Conservation (phyloP, 805 yeast species). For the Kurtzmaniella fragi region DNA sequence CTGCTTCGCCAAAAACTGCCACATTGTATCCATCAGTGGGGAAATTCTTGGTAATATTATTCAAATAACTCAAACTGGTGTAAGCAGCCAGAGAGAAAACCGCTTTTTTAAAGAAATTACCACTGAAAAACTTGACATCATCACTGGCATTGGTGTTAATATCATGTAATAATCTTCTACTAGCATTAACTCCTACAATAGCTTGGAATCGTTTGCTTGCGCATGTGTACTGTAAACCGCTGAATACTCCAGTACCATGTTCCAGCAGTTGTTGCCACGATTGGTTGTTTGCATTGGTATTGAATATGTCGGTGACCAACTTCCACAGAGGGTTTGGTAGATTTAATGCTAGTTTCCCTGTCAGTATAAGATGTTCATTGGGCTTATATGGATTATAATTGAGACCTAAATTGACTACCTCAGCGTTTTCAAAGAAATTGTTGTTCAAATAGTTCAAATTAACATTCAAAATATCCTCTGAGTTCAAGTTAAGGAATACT, state of each 20-base stretch:
- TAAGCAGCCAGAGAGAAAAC: constrained; percentile 21
- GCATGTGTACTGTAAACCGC: constrained; percentile 43
- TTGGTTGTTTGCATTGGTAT: constrained; percentile 40
- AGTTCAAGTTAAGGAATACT: constrained; percentile 30
- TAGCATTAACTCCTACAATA: constrained; percentile 52
- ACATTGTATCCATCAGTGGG: constrained; percentile 51
- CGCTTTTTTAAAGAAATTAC: constrained; percentile 33
- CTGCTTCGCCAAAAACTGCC: constrained; percentile 55
- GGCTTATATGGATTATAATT: constrained; percentile 50
- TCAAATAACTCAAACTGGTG: constrained; percentile 16
- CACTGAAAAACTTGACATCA: constrained; percentile 23
- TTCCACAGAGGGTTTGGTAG: constrained; percentile 44
- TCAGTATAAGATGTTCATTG: constrained; percentile 42
- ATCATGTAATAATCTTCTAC: constrained; percentile 51
- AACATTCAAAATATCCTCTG: constrained; percentile 33
- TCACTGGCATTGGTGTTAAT: constrained; percentile 50
- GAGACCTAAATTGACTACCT: constrained; percentile 46
- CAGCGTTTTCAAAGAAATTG: constrained; percentile 46
- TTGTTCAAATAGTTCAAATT: constrained; percentile 36
- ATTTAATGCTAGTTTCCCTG: constrained; percentile 38
- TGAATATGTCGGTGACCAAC: constrained; percentile 27
- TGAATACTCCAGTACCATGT: constrained; percentile 44
- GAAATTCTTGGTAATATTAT: constrained; percentile 22
- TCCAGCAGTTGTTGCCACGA: constrained; percentile 51
- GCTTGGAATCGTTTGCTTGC: constrained; percentile 19